Percentiles rank a stretch among this genome's conserved stretches.
Conservation (phyloP, 805 yeast species). For the Debaryomyces maramus region DNA sequence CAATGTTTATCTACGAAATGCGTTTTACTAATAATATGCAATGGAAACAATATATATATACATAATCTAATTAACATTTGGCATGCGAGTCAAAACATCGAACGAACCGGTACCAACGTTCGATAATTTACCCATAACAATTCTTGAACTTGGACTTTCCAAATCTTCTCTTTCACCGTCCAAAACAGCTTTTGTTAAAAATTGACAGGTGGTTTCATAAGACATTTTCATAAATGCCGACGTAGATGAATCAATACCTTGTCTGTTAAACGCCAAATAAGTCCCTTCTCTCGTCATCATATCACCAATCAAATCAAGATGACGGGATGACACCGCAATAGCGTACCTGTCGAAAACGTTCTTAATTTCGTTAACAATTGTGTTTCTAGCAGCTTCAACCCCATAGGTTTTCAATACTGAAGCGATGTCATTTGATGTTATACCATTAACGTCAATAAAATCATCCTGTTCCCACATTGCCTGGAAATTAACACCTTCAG, state of each 20-base stretch:
- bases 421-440: conserved; percentile 88
- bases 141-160: conserved; percentile 89
- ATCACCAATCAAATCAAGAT: conserved; percentile 94
- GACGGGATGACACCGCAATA: conserved; percentile 88
- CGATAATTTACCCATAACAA: conserved; percentile 88
- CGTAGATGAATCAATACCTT: conserved; percentile 94
- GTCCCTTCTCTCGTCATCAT: conserved; percentile 99
- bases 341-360: conserved; percentile 96
- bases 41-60: conserved; percentile 1
- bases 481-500: conserved; percentile 97
- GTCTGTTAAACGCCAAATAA: conserved; percentile 94
- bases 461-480: conserved; percentile 99
- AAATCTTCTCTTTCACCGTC: conserved; percentile 87
- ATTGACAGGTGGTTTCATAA: conserved; percentile 97
- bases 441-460: conserved; percentile 85
- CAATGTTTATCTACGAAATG: no score
- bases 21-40: not conserved
- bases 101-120: conserved; percentile 96
- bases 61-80: conserved; percentile 14
- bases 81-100: conserved; percentile 65
- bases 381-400: conserved; percentile 98
- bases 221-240: conserved; percentile 99
- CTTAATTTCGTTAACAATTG: conserved; percentile 93
- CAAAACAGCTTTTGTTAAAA: conserved; percentile 92
- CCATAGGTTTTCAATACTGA: conserved; percentile 92